Evolutionary conservation across 176 grass and related monocot genomes (phyloP).

Genomic region (Hyparrhenia diplandra): DNA sequence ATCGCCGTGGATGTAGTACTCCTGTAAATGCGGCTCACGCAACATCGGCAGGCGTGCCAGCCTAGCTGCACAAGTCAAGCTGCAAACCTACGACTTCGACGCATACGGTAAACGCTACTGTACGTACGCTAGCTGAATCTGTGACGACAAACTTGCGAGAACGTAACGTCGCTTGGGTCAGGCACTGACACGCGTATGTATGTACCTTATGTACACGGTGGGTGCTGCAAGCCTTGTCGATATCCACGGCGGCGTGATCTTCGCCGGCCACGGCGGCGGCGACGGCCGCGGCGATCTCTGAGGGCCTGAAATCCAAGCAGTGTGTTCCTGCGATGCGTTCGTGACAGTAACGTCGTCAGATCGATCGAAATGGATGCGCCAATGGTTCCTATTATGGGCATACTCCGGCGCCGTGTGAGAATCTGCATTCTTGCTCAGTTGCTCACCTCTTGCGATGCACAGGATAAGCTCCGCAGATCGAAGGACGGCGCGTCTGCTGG

Average conservation of each 20-base stretch:
- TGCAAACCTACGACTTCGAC: neutral
- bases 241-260: constrained; percentile 31
- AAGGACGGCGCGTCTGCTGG: constrained; percentile 22
- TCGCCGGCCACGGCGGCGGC: constrained; percentile 47
- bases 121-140: neutral
- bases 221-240: constrained; percentile 39
- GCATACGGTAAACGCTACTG: neutral
- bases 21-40: constrained; percentile 39
- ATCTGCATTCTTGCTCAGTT: neutral
- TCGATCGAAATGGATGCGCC: neutral
- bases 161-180: neutral
- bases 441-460: constrained; percentile 57
- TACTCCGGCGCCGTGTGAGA: neutral
- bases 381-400: too few species aligned
- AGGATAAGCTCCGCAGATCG: constrained; percentile 50
- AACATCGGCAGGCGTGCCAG: neutral
- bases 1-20: neutral
- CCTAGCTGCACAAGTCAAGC: neutral
- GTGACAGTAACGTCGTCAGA: neutral
- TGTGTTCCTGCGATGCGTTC: constrained; percentile 41
- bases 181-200: neutral
- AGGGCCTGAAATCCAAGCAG: constrained; percentile 69
- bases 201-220: constrained; percentile 71
- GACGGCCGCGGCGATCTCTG: constrained; percentile 71
- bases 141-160: neutral